These are phyloP conservation scores for Byssochlamys sp. DNA, from an alignment of 2,329 filamentous ascomycete genomes.

Conservation along the genomic window DNA sequence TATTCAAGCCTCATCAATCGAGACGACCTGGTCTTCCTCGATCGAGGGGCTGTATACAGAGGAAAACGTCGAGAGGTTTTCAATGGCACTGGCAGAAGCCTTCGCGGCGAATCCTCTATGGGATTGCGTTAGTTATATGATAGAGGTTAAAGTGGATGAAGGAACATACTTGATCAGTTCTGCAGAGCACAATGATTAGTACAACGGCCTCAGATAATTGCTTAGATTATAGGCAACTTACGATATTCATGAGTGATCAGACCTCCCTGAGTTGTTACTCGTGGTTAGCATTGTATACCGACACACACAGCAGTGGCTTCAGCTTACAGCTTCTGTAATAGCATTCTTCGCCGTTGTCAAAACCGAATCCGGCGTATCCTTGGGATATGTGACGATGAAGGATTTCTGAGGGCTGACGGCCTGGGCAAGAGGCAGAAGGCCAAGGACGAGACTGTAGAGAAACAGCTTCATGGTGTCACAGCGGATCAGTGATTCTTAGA, in stretches of 20 bases:
- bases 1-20: constrained; percentile 27
- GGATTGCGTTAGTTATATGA: constrained; percentile 4
- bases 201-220: not conserved
- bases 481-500: not conserved
- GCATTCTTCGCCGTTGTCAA: constrained; percentile 62
- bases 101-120: constrained; percentile 67
- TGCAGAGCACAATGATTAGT: constrained; percentile 9
- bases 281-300: not conserved
- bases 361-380: constrained; percentile 57
- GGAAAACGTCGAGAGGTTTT: constrained; percentile 56
- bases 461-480: constrained; percentile 54
- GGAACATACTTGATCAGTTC: constrained; percentile 33
- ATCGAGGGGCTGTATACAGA: constrained; percentile 54
- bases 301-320: not conserved
- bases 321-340: constrained; percentile 53
- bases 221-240: constrained; percentile 38
- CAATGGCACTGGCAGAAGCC: constrained; percentile 58
- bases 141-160: not conserved
- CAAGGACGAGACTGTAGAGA: constrained; percentile 48
- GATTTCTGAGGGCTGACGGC: constrained; percentile 54
- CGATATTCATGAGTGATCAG: constrained; percentile 72
- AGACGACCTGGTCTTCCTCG: constrained; percentile 67
- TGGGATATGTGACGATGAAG: constrained; percentile 69
- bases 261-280: constrained; percentile 44
- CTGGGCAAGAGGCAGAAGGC: constrained; percentile 52